Conservation (phyloP, 2,329 filamentous ascomycete species). For the Aspergillus fumigatiaffinis region DNA sequence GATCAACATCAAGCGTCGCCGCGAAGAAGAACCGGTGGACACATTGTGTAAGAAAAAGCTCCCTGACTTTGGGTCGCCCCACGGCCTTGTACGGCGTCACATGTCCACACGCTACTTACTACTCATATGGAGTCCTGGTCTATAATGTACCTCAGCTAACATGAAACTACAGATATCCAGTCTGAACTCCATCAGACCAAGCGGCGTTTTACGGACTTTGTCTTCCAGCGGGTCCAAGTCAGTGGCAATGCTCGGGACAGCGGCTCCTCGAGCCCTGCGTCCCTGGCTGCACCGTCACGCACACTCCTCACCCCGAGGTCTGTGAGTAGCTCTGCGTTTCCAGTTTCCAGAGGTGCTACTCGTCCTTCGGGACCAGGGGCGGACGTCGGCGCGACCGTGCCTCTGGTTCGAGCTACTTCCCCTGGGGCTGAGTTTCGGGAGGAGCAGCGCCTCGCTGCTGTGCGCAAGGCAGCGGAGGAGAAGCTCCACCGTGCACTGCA, state of each 20-base stretch:
- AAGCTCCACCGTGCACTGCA: constrained; percentile 25
- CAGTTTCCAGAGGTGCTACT: background rate
- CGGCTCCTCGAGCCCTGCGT: constrained; percentile 12
- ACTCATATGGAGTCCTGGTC: background rate
- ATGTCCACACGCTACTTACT: background rate
- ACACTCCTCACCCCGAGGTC: constrained; percentile 30
- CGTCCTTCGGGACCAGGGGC: constrained; percentile 2
- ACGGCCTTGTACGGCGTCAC: constrained; percentile 2
- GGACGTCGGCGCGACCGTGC: constrained; percentile 26
- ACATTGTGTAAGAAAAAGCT: constrained; percentile 42
- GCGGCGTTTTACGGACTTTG: constrained; percentile 46
- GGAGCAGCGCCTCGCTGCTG: constrained; percentile 25
- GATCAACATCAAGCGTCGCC: constrained; percentile 54
- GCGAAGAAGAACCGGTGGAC: constrained; percentile 55
- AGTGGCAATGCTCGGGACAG: constrained; percentile 12
- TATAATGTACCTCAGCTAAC: constrained; percentile 6
- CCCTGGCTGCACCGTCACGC: constrained; percentile 21
- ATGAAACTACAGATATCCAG: constrained; percentile 40
- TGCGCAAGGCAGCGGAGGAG: constrained; percentile 27
- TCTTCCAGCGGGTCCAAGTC: constrained; percentile 42
- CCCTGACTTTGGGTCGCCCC: constrained; percentile 7
- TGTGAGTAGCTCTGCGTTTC: constrained; percentile 29
- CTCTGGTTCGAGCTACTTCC: constrained; percentile 39
- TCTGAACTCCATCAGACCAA: constrained; percentile 43
- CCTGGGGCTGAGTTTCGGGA: constrained; percentile 41